Base-by-base conservation (phyloP, 192 early-diverging fungal species). In the Coemansia sp. region DNA sequence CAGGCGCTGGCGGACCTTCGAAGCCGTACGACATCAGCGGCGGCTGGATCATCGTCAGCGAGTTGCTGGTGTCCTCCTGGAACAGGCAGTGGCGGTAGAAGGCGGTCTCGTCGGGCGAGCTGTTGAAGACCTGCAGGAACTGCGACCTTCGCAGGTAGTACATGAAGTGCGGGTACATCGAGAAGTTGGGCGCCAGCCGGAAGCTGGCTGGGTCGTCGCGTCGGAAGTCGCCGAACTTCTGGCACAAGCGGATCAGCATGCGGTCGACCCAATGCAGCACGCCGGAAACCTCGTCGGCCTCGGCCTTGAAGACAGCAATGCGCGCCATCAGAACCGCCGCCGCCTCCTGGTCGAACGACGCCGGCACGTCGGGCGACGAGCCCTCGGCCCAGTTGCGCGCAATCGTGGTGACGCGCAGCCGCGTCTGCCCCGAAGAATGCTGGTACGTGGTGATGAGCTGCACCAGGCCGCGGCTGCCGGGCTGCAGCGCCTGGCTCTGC, bases 141-240 rank as follows among this genome's bases (percentile, higher is more conserved):
- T 98, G 96, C 67, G 89, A 92, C 41, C 98, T 86, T 48, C 98
- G 88, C 68, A 99, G 81, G 63, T 99, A 95, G 89, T 98, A 99
- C 98, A 99, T 99, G 66, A 99, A 99, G 79, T 98, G 96, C 56
- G 98, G 98, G 79, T 99, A 99, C 69, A 98, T 96, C 0, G 95
- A 94, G 72, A 99, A 99, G 81, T 94, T 96, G 57, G 92, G 90
- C 0, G 88, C 79, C 58, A 99, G 86, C 9, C 92, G 88, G 88
- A 99, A 99, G 48, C 90, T 92, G 13, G 87, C 84, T 21, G 94
- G 93, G 61, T 99, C 98, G 56, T 98, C 98, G 70, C 98, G 95
- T 11, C 93, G 85, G 86, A 93, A 99, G 60, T 96, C 93, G 16
- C 93, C 98, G 79, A 98, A 98, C 69, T 92, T 91, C 78, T 98